Evolutionary conservation across 805 yeast genomes (phyloP), one percentile per base, ranked within the genome.

Genomic region (Candida dajiaensis): DNA sequence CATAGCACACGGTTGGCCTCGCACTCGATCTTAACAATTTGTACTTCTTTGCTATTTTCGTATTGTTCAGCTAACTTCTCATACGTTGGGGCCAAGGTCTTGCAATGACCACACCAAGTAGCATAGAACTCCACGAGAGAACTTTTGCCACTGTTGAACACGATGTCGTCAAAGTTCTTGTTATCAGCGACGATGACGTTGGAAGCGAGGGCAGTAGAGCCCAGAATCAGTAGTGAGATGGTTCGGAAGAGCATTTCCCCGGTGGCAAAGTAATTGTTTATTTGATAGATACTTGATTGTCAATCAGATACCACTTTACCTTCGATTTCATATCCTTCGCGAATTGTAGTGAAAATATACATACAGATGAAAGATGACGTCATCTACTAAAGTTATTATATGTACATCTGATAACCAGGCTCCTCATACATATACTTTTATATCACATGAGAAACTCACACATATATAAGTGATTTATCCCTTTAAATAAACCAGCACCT

Each of bases 81-180:
- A 73, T 83, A 89, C 48, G 73, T 75, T 58, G 97, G 96, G 40
- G 89, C 92, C 63, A 90, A 75, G 64, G 77, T 87, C 75, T 88
- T 88, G 74, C 97, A 89, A 75, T 89, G 96, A 42, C 95, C 89
- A 73, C 96, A 89, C 97, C 97, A 90, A 64, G 95, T 89, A 43
- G 98, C 97, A 63, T 87, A 92, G 71, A 89, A 92, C 71, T 88
- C 85, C 52, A 88, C 87, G 51, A 89, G 73, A 10, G 90, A 77
- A 57, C 81, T 84, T 72, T 84, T 85, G 29, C 77, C 81, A 6
- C 84, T 75, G 40, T 79, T 75, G 45, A 74, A 65, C 16, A 80
- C 84, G 38, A 78, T 63, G 16, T 73, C 76, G 44, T 78, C 76
- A 58, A 82, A 82, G 50, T 69, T 76, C 31, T 66, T 61, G 50